Base-by-base conservation (phyloP, 345 rosid genomes). In the Leavenworthia alabamica region DNA sequence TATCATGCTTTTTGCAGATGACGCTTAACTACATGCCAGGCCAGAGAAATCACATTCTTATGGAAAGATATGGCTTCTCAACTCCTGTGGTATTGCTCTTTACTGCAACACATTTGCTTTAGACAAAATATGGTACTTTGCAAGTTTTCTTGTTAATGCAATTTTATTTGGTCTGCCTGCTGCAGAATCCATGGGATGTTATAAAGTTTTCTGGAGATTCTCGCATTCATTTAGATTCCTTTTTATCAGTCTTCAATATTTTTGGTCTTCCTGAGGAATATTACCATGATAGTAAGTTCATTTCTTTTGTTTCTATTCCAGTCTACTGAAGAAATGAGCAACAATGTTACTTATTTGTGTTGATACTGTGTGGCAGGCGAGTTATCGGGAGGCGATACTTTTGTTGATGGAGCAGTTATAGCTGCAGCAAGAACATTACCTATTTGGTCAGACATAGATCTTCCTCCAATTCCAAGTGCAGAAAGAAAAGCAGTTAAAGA, bases 51-150 rank as follows among this genome's bases (percentile, higher is more conserved):
- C 56, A 76, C 68, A 53, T 78, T 77, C 73, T 83, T 61, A 81
- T 89, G 90, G 95, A 85, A 81, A 79, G 89, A 83, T 92, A 92
- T 10, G 98, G 96, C 56, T 89, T 92, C 70, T 92, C 98, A 8
- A 86, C 96, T 40, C 68, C 93, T 0, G 87, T 78, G 86, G 98
- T 89, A 85, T 79, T 73, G 26, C 20, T 42, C 40, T 35, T 42
- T 41, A 27, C 59, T 4, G 4, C 6, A 37, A 14, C 22, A 35
- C 29, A 22, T 55, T 70, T 9, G 15, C 44, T 43, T 54, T 45
- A 48, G 17, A 36, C 5, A 19, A 17, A 23, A 7, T 6, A 40
- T 45, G 55, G 8, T 50, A 31, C 42, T 24, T 35, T 23, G 7
- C 7, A 39, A 56, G 32, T 32, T 56, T 33, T 31, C 16, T 29